phyloP scores from a whole-genome alignment of 2,329 filamentous ascomycete genomes.

The Seiridium unicorne region DNA sequence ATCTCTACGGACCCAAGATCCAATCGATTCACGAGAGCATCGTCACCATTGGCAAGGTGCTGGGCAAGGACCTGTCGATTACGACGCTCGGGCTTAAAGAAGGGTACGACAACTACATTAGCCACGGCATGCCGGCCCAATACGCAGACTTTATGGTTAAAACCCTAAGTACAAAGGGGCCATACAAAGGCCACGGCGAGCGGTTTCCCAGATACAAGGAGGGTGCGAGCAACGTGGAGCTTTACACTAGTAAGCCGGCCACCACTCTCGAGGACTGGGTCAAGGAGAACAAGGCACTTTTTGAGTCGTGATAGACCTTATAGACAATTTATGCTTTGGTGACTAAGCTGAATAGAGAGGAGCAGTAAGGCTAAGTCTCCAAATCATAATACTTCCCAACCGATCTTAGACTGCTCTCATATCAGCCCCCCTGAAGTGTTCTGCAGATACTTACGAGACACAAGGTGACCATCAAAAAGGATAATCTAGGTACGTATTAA shows the following conservation, averaged over 20 bases:
- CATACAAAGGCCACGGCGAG: background rate
- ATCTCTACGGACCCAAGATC: slow-evolving; percentile 34
- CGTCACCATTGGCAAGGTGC: slow-evolving; percentile 23
- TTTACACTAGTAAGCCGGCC: slow-evolving; percentile 3
- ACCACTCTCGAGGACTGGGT: slow-evolving; percentile 6
- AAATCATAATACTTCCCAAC: too few relatives aligned
- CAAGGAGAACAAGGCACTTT: slow-evolving; percentile 6
- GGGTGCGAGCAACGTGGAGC: slow-evolving; percentile 6
- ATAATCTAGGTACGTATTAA: too few relatives aligned
- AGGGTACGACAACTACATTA: slow-evolving; percentile 2
- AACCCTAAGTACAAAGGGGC: background rate
- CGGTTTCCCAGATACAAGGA: slow-evolving; percentile 8
- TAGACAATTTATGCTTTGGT: background rate
- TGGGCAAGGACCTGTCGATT: slow-evolving; percentile 25
- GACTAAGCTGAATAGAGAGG: too few relatives aligned
- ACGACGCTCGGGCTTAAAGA: background rate
- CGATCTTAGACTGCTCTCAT: too few relatives aligned
- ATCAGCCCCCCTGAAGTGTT: too few relatives aligned
- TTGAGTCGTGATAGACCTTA: background rate
- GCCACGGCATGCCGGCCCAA: background rate
- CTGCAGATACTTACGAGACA: too few relatives aligned
- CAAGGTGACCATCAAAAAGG: too few relatives aligned
- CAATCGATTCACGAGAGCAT: slow-evolving; percentile 27
- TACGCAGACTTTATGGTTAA: background rate
- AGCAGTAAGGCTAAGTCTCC: too few relatives aligned